A percentile compares a stretch with the other conserved stretches of the same genome.
Evolutionary conservation across 768 basidiomycete species (phyloP).

Genomic region (Botryobasidium botryosum): DNA sequence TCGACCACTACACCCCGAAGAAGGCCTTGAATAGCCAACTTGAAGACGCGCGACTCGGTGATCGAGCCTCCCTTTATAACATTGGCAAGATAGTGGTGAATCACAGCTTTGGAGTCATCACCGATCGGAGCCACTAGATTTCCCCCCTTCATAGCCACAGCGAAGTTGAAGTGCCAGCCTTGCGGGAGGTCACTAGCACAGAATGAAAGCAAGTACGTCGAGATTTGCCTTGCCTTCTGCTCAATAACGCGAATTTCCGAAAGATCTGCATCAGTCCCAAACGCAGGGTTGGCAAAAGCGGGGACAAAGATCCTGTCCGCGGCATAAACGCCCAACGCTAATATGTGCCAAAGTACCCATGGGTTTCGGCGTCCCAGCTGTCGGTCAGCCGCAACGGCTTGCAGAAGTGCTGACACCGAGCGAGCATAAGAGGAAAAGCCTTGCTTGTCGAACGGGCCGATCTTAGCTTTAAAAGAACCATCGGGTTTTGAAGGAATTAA

Average conservation of each 20-base stretch:
- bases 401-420: slow-evolving; percentile 36
- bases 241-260: slow-evolving; percentile 27
- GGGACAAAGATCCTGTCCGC: slow-evolving; percentile 43
- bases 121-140: slow-evolving; percentile 11
- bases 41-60: slow-evolving; percentile 42
- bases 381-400: slow-evolving; percentile 40
- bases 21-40: slow-evolving; percentile 40
- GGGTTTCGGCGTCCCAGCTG: slow-evolving; percentile 37
- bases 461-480: too few relatives aligned
- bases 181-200: slow-evolving; percentile 23
- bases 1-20: slow-evolving; percentile 38
- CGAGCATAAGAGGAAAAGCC: slow-evolving; percentile 54
- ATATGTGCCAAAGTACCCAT: slow-evolving; percentile 55
- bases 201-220: slow-evolving; percentile 45
- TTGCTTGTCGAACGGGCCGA: slow-evolving; percentile 22
- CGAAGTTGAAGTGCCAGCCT: slow-evolving; percentile 32
- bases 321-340: slow-evolving; percentile 44
- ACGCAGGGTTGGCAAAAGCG: slow-evolving; percentile 31
- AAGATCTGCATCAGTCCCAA: slow-evolving; percentile 26
- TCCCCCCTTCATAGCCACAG: slow-evolving; percentile 17
- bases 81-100: slow-evolving; percentile 14
- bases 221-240: slow-evolving; percentile 32
- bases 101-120: slow-evolving; percentile 5
- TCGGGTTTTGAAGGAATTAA: slow-evolving; percentile 30
- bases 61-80: slow-evolving; percentile 20